Evolutionary conservation across 73 alveolate genomes (phyloP), one percentile per base, ranked within the genome.

Genomic region (Halteria grandinella): DNA sequence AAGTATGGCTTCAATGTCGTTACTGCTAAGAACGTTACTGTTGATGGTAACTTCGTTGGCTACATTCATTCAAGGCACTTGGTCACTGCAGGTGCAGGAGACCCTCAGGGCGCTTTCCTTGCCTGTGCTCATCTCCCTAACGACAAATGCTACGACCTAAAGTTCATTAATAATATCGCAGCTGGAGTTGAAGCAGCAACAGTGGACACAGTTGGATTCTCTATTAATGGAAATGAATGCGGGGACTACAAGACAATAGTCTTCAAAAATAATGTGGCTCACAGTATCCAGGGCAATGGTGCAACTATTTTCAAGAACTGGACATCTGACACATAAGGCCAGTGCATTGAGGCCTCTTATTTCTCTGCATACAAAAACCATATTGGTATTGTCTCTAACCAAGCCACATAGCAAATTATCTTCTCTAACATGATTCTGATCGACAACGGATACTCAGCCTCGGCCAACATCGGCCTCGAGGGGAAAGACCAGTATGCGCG

Each of bases 301-400:
- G 77, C 77, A 36, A 36, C 43, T 24, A 60, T 60, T 3, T 60
- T 60, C 77, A 55, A 37, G 2, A 29, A 60, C 34, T 41, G 60
- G 5, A 6, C n/a, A 40, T 60, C 77, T 5, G 58, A 31, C n/a
- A 20, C 7, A 7, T 33, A 60, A 23, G 12, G 14, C 23, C 21
- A 37, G 7, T 60, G 77, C 41, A 60, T 60, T 55, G 55, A 60
- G 27, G 77, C 60, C 3, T 60, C 77, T 4, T 36, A 60, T 24
- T 60, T 60, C 21, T 33, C 25, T 15, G 59, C 59, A 14, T 60
- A 60, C 27, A 60, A 60, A 60, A 15, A n/a, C n/a, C n/a, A n/a
- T n/a, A n/a, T n/a, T n/a, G n/a, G n/a, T n/a, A n/a, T n/a, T n/a
- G n/a, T n/a, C n/a, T n/a, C n/a, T n/a, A n/a, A n/a, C n/a, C n/a